phyloP scores from a whole-genome alignment of 352 stramenopile genomes.

The Phytophthora hibernalis region DNA sequence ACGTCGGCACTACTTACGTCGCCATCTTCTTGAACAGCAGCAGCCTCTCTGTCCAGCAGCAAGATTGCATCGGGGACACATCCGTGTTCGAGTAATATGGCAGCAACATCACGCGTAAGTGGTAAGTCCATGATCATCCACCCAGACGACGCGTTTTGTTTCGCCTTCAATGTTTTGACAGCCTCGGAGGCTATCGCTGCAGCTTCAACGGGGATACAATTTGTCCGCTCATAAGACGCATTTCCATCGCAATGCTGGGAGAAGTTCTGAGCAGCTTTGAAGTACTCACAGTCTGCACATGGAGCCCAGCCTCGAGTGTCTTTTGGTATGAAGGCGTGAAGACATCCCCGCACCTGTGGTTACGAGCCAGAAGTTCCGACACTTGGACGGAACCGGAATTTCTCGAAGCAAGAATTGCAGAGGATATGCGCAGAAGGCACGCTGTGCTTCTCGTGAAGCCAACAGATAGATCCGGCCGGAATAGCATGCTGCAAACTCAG shows the following conservation, averaged over 20 bases:
- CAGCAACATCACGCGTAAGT: constrained; percentile 42
- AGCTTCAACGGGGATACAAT: constrained; percentile 30
- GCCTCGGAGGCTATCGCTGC: constrained; percentile 34
- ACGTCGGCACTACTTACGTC: neutral
- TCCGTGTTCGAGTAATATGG: constrained; percentile 44
- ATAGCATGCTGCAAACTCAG: constrained; percentile 50
- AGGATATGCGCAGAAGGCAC: constrained; percentile 50
- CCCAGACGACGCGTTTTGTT: constrained; percentile 10
- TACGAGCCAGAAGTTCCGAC: constrained; percentile 53
- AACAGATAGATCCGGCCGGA: constrained; percentile 65
- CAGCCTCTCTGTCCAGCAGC: constrained; percentile 45
- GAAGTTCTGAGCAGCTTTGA: constrained; percentile 37
- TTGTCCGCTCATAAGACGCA: constrained; percentile 50
- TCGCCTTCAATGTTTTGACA: constrained; percentile 23
- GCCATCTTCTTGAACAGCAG: constrained; percentile 21
- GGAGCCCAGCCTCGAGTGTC: constrained; percentile 26
- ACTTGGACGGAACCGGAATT: constrained; percentile 30
- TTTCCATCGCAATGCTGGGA: constrained; percentile 42
- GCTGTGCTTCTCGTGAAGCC: constrained; percentile 37
- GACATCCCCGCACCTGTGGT: constrained; percentile 25
- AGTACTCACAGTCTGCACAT: constrained; percentile 34
- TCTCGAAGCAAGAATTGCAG: constrained; percentile 52
- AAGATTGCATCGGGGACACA: constrained; percentile 64
- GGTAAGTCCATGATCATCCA: constrained; percentile 70
- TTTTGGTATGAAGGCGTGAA: constrained; percentile 29